Conservation (phyloP, 345 rosid species). For the Populus alba region DNA sequence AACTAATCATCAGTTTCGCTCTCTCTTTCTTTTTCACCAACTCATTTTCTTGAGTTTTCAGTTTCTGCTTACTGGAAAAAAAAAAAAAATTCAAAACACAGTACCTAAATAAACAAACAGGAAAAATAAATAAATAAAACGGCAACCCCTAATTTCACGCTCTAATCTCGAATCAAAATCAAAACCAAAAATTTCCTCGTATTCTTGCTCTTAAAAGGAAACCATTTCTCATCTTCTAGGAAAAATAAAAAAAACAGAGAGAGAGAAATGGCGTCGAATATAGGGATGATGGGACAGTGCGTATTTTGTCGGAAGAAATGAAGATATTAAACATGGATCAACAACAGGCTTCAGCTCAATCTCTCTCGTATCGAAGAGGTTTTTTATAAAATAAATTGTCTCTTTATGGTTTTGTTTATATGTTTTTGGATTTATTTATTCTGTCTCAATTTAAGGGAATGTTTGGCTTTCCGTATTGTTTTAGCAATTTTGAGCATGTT, state of each 20-base stretch:
- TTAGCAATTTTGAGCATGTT: neutral
- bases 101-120: no score
- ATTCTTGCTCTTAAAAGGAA: neutral
- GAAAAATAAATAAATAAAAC: neutral
- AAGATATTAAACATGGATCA: conserved; percentile 91
- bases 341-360: conserved; percentile 79
- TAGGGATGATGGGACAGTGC: conserved; percentile 99
- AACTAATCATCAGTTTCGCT: neutral
- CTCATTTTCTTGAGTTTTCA: conserved; percentile 10
- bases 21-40: neutral
- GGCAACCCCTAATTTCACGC: neutral
- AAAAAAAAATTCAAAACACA: neutral
- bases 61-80: neutral
- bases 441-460: neutral
- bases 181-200: neutral
- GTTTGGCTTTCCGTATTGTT: neutral
- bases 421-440: neutral
- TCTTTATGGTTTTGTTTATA: neutral
- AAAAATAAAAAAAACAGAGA: no score
- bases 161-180: neutral
- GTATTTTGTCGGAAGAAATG: conserved; percentile 94
- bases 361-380: conserved; percentile 94
- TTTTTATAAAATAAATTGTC: neutral
- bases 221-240: neutral
- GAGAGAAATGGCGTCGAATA: conserved; percentile 66